Conservation (phyloP, 805 yeast genomes). For the Schizosaccharomyces cryophilus region DNA sequence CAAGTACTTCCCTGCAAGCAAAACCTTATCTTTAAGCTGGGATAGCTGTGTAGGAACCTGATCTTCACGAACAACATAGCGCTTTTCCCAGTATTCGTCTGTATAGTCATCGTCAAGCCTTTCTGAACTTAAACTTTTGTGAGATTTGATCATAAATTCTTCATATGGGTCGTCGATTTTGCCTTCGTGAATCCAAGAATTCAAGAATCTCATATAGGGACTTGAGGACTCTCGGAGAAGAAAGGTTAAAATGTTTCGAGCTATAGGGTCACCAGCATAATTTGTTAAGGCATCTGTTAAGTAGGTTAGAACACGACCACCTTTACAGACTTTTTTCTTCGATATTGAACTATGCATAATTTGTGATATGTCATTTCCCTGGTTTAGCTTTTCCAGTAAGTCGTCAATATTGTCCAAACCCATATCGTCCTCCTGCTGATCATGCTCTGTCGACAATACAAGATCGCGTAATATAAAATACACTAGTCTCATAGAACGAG, state of each 20-base stretch:
- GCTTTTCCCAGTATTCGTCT: conserved; percentile 22
- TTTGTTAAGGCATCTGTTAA: conserved; percentile 32
- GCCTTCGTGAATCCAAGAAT: conserved; percentile 61
- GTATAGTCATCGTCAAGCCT: conserved; percentile 12
- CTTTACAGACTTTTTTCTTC: conserved; percentile 22
- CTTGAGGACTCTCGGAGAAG: conserved; percentile 35
- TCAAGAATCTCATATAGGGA: conserved; percentile 42
- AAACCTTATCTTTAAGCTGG: conserved; percentile 28
- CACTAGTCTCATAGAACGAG: conserved; percentile 25
- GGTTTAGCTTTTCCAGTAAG: conserved; percentile 20
- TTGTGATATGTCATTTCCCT: background rate
- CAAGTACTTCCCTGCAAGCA: conserved; percentile 65
- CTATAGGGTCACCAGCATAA: conserved; percentile 39
- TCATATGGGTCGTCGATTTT: conserved; percentile 49
- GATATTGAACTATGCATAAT: conserved; percentile 7
- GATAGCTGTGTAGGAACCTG: conserved; percentile 48
- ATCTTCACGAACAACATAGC: conserved; percentile 48
- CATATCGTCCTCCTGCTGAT: conserved; percentile 11
- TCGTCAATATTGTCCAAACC: conserved; percentile 18
- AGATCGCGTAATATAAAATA: conserved; percentile 27
- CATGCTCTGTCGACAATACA: background rate
- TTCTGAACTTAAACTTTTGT: conserved; percentile 10
- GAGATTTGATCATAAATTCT: conserved; percentile 50
- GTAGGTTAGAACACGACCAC: conserved; percentile 46
- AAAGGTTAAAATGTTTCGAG: conserved; percentile 25